These are phyloP conservation scores for Alternaria sp. DNA, from an alignment of 2,329 filamentous ascomycete species.

Conservation along the genomic window DNA sequence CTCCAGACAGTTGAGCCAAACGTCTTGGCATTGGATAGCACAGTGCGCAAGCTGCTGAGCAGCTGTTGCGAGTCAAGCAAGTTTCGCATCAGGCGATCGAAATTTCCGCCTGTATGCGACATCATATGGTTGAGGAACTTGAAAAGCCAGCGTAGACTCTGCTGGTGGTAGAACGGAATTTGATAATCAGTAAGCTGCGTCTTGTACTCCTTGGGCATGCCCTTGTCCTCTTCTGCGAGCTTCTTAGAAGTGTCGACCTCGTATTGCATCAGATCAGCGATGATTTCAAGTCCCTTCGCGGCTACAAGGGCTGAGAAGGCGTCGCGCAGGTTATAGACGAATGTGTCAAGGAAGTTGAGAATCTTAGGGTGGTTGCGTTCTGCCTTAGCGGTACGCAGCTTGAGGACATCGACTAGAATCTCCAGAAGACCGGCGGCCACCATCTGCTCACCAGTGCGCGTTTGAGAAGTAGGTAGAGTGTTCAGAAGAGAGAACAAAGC, in stretches of 20 bases:
- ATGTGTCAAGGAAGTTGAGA: constrained; percentile 84
- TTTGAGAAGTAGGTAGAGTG: constrained; percentile 75
- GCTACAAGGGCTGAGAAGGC: constrained; percentile 84
- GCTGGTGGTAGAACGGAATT: constrained; percentile 91
- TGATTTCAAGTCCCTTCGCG: constrained; percentile 85
- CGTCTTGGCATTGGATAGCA: constrained; percentile 78
- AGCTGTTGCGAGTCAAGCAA: constrained; percentile 91
- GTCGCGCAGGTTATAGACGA: constrained; percentile 85
- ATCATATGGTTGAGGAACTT: constrained; percentile 98
- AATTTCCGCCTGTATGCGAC: constrained; percentile 80
- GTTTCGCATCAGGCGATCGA: constrained; percentile 89
- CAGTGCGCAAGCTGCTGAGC: constrained; percentile 77
- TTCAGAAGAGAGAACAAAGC: constrained; percentile 87
- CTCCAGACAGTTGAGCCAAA: constrained; percentile 98
- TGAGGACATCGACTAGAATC: constrained; percentile 87
- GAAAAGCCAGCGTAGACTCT: constrained; percentile 90
- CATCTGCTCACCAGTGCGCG: constrained; percentile 80
- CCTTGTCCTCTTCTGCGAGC: constrained; percentile 71
- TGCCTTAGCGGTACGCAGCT: constrained; percentile 80
- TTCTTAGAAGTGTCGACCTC: constrained; percentile 76
- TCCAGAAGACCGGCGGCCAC: constrained; percentile 89
- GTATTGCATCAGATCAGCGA: constrained; percentile 84
- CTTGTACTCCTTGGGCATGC: constrained; percentile 74
- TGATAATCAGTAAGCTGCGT: constrained; percentile 90
- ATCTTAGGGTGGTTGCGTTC: constrained; percentile 85